Conservation (phyloP, 2,329 filamentous ascomycete genomes). For the Aspergillus arachidicola region DNA sequence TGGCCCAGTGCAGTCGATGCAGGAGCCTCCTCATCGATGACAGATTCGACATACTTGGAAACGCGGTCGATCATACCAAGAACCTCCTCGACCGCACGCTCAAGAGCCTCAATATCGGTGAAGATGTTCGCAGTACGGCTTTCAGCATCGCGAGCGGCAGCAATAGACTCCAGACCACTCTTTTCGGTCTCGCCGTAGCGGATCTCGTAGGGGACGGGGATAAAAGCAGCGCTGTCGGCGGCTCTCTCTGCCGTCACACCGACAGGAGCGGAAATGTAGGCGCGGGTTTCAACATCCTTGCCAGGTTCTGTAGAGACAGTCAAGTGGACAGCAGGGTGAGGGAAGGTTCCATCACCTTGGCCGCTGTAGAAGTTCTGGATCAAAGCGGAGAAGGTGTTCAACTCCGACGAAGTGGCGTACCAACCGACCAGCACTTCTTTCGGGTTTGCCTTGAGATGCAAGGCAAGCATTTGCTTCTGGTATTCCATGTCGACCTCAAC, state of each 20-base stretch:
- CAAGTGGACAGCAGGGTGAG: constrained; percentile 95
- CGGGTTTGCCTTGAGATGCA: constrained; percentile 91
- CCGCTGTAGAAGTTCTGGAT: constrained; percentile 99
- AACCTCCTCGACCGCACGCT: constrained; percentile 83
- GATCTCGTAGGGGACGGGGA: constrained; percentile 94
- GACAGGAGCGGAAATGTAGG: constrained; percentile 94
- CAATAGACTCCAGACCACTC: constrained; percentile 79
- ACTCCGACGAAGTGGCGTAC: constrained; percentile 95
- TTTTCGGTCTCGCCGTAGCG: constrained; percentile 81
- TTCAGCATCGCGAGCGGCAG: constrained; percentile 78
- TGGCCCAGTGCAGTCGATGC: constrained; percentile 91
- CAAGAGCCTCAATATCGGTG: constrained; percentile 86
- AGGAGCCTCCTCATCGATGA: constrained; percentile 83
- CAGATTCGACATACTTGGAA: constrained; percentile 86
- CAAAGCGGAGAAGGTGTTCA: constrained; percentile 97
- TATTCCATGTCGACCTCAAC: constrained; percentile 99
- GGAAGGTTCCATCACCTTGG: constrained; percentile 94
- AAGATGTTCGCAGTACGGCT: constrained; percentile 71
- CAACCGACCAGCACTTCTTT: constrained; percentile 94
- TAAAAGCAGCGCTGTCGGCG: constrained; percentile 94
- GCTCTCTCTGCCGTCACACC: constrained; percentile 93
- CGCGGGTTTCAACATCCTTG: constrained; percentile 83
- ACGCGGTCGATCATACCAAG: constrained; percentile 88
- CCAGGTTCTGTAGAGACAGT: constrained; percentile 90
- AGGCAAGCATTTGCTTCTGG: constrained; percentile 97